These are phyloP conservation scores for Rosa persica DNA, from an alignment of 306 rosid species.

Conservation along the genomic window DNA sequence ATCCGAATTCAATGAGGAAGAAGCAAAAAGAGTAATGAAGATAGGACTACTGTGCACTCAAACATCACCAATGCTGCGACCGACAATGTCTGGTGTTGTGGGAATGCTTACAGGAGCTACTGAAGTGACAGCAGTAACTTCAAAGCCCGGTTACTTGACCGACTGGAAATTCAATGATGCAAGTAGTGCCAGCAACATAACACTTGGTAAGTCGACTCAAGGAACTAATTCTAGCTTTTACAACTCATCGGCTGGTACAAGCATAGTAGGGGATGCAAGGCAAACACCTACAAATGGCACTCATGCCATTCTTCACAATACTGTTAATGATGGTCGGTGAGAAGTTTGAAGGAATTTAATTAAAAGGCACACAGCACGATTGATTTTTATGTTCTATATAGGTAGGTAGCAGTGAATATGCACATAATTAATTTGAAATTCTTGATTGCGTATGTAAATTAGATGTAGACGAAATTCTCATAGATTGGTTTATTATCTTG, in stretches of 20 bases:
- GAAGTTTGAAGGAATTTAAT: neutral
- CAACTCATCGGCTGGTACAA: conserved; percentile 34
- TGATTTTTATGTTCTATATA: neutral
- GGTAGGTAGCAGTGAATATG: too few relatives aligned
- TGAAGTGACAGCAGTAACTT: conserved; percentile 48
- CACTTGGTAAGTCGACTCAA: conserved; percentile 24
- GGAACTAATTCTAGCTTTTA: conserved; percentile 30
- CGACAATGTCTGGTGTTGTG: conserved; percentile 70
- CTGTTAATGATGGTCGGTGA: conserved; percentile 40
- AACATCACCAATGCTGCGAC: conserved; percentile 53
- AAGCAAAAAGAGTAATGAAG: conserved; percentile 46
- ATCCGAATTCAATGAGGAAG: conserved; percentile 40
- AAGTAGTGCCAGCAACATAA: conserved; percentile 21
- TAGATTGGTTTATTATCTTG: neutral
- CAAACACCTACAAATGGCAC: conserved; percentile 22
- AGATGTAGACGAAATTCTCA: too few relatives aligned
- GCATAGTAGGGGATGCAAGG: conserved; percentile 27
- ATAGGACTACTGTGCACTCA: conserved; percentile 66
- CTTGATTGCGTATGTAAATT: too few relatives aligned
- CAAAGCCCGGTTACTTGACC: conserved; percentile 65
- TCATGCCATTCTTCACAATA: conserved; percentile 26
- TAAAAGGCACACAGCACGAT: neutral
- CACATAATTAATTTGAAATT: too few relatives aligned
- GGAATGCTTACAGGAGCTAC: conserved; percentile 71
- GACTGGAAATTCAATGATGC: conserved; percentile 63